Conservation (phyloP, 2,329 filamentous ascomycete genomes). For the Aureobasidium namibiae region DNA sequence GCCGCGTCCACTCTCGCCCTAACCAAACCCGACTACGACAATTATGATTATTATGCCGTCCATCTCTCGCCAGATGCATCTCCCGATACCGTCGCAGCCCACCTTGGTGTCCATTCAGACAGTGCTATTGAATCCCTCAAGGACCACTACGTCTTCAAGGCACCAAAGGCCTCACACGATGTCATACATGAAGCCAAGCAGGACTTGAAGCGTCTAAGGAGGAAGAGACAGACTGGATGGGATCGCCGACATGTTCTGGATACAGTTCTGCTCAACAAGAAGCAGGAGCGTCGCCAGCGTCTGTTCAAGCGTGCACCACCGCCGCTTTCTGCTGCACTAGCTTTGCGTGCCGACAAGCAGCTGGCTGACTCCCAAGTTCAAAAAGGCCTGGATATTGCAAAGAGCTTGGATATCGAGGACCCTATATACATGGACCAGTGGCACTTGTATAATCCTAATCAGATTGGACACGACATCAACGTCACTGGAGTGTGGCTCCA, state of each 20-base stretch:
- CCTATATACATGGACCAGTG: constrained; percentile 92
- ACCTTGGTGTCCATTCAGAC: constrained; percentile 70
- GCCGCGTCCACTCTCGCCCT: constrained; percentile 10
- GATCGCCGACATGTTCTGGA: constrained; percentile 54
- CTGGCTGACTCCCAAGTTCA: constrained; percentile 41
- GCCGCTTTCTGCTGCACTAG: background rate
- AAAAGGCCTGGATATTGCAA: constrained; percentile 53
- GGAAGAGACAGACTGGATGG: constrained; percentile 48
- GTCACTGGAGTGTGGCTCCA: constrained; percentile 90
- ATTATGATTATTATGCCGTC: constrained; percentile 87
- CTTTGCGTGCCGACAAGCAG: constrained; percentile 13
- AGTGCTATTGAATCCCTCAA: constrained; percentile 70
- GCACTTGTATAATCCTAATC: constrained; percentile 80
- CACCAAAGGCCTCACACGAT: constrained; percentile 50
- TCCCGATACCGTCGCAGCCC: constrained; percentile 61
- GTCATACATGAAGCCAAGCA: constrained; percentile 42
- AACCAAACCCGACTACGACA: constrained; percentile 47
- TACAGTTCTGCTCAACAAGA: constrained; percentile 68
- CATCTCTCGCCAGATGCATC: constrained; percentile 62
- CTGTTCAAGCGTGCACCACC: constrained; percentile 50
- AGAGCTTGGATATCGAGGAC: constrained; percentile 66
- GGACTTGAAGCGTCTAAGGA: constrained; percentile 48
- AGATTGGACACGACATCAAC: constrained; percentile 85
- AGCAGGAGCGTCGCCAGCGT: constrained; percentile 58
- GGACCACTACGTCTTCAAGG: constrained; percentile 78